These are phyloP conservation scores for Polygonum aviculare DNA, from an alignment of 148 eudicot species.

Conservation along the genomic window DNA sequence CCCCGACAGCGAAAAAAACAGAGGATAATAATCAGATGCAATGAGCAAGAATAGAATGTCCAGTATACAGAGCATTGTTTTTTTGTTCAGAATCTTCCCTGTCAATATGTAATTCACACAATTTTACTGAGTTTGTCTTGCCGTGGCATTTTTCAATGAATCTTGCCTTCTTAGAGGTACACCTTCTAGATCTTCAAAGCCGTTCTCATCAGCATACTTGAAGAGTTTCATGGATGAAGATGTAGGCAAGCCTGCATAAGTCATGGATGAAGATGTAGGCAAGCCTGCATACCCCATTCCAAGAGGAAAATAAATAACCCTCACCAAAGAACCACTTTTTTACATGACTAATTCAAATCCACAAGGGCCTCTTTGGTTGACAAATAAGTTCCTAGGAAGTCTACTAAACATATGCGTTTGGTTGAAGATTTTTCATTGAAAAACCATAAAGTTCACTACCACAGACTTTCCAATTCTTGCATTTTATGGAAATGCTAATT, in stretches of 20 bases:
- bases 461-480: too few relatives aligned
- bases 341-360: too few relatives aligned
- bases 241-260: conserved; percentile 34
- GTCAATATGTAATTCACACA: neutral
- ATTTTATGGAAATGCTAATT: too few relatives aligned
- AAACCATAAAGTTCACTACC: too few relatives aligned
- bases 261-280: conserved; percentile 31
- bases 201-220: conserved; percentile 56
- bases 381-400: too few relatives aligned
- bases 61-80: conserved; percentile 7
- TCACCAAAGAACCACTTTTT: neutral
- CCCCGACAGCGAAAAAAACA: neutral
- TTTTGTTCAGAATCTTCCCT: neutral
- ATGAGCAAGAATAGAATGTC: neutral
- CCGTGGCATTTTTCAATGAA: conserved; percentile 3
- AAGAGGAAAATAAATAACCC: neutral
- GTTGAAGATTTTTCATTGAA: too few relatives aligned
- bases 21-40: neutral
- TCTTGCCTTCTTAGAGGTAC: conserved; percentile 76
- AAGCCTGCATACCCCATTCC: conserved; percentile 29
- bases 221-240: conserved; percentile 43
- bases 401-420: too few relatives aligned
- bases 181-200: conserved; percentile 53
- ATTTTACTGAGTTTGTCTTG: neutral
- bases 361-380: neutral